These are phyloP conservation scores for Xylaria curta DNA, from an alignment of 495 filamentous ascomycete genomes.

Conservation along the genomic window DNA sequence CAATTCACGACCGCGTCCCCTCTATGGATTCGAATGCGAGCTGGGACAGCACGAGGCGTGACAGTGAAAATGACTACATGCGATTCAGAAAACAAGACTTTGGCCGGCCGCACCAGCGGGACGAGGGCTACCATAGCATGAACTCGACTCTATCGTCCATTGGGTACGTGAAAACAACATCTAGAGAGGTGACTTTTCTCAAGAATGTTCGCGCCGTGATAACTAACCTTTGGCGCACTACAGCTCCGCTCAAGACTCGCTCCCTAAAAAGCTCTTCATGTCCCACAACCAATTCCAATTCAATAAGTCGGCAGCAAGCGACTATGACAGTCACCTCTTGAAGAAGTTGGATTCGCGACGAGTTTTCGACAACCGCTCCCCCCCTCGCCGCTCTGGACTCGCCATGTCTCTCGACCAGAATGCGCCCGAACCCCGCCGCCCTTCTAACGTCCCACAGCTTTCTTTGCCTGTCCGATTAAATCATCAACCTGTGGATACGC, in stretches of 20 bases:
- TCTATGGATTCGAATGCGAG: constrained; percentile 39
- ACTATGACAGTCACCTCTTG: constrained; percentile 79
- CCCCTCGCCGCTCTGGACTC: constrained; percentile 59
- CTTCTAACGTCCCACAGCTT: constrained; percentile 54
- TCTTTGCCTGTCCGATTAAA: constrained; percentile 54
- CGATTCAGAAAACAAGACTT: constrained; percentile 35
- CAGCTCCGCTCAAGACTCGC: constrained; percentile 40
- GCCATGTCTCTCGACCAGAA: constrained; percentile 56
- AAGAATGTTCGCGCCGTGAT: not conserved
- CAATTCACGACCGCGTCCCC: constrained; percentile 35
- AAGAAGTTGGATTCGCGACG: constrained; percentile 73
- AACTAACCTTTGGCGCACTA: constrained; percentile 30
- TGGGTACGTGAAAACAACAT: constrained; percentile 31
- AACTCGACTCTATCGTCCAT: constrained; percentile 41
- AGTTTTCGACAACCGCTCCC: constrained; percentile 62
- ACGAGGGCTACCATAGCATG: constrained; percentile 43
- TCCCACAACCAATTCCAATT: constrained; percentile 59
- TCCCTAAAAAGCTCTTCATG: constrained; percentile 48
- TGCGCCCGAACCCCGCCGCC: constrained; percentile 54
- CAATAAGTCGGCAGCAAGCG: constrained; percentile 63
- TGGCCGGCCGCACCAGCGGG: constrained; percentile 33
- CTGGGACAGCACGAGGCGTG: constrained; percentile 37
- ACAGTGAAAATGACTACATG: constrained; percentile 31
- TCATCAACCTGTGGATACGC: constrained; percentile 48
- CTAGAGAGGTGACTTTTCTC: not conserved